phyloP scores from a whole-genome alignment of 1,284 basidiomycete species.

The Amylostereum chailletii region DNA sequence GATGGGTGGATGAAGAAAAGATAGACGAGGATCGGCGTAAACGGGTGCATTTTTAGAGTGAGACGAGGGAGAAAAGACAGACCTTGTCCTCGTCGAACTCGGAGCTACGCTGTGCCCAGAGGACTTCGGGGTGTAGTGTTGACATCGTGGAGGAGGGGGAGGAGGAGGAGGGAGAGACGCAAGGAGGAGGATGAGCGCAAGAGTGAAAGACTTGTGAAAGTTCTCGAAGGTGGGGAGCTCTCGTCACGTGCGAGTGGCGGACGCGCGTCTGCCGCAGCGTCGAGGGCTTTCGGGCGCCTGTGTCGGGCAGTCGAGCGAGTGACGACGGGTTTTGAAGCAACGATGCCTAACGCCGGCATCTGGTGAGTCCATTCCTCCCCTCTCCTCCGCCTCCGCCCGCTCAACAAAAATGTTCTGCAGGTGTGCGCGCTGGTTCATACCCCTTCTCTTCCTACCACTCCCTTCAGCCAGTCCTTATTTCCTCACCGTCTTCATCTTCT shows the following conservation, averaged over 20 bases:
- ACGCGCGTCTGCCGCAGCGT: not conserved
- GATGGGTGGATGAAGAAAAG: conserved; percentile 10
- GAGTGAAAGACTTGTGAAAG: not conserved
- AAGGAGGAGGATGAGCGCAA: not conserved
- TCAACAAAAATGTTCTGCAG: conserved; percentile 23
- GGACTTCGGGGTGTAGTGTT: conserved; percentile 70
- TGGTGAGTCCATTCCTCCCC: too few species aligned
- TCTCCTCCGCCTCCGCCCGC: too few species aligned
- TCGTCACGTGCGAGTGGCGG: not conserved
- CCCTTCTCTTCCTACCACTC: conserved; percentile 65
- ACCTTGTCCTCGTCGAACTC: conserved; percentile 63
- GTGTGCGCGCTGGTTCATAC: conserved; percentile 79
- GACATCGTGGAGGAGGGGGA: conserved; percentile 9
- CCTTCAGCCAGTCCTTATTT: conserved; percentile 73
- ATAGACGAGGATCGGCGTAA: conserved; percentile 3
- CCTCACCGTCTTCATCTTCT: conserved; percentile 62
- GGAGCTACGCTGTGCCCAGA: conserved; percentile 88
- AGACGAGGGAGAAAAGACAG: conserved; percentile 1
- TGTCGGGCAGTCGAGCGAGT: too few species aligned
- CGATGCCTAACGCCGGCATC: too few species aligned
- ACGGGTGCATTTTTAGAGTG: not conserved
- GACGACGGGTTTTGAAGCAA: too few species aligned
- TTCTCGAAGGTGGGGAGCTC: not conserved
- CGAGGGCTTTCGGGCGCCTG: too few species aligned
- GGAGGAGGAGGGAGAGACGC: conserved; percentile 1